Conservation (phyloP, 768 basidiomycete species). For the Amanita exitialis region DNA sequence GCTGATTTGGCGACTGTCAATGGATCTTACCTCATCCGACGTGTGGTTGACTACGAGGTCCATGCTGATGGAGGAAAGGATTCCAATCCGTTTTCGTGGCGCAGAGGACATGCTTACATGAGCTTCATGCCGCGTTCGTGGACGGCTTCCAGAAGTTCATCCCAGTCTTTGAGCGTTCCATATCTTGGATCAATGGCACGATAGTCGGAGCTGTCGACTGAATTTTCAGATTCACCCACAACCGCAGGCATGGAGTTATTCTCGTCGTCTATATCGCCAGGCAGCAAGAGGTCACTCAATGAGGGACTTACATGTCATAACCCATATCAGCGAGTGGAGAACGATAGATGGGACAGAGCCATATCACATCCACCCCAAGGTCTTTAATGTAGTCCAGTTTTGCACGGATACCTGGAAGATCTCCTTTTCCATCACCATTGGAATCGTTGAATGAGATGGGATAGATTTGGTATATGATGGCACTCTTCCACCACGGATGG, state of each 20-base stretch:
- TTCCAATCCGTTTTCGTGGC: neutral
- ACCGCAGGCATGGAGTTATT: neutral
- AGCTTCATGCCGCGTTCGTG: constrained; percentile 64
- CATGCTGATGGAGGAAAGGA: constrained; percentile 35
- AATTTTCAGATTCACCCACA: neutral
- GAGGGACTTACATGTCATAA: constrained; percentile 44
- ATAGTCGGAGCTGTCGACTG: constrained; percentile 46
- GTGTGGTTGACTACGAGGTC: constrained; percentile 73
- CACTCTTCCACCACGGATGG: constrained; percentile 47
- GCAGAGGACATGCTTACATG: constrained; percentile 30
- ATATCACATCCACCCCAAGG: constrained; percentile 58
- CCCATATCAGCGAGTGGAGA: constrained; percentile 67
- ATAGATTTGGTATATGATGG: constrained; percentile 59
- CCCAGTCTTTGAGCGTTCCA: constrained; percentile 55
- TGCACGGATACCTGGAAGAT: constrained; percentile 52
- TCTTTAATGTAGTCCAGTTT: constrained; percentile 63
- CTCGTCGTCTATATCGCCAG: neutral
- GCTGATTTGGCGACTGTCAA: neutral
- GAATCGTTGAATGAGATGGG: constrained; percentile 63
- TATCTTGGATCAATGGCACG: constrained; percentile 52
- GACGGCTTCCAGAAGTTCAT: constrained; percentile 37
- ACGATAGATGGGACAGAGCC: constrained; percentile 65
- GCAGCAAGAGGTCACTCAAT: neutral
- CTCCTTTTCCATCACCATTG: constrained; percentile 63
- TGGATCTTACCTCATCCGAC: constrained; percentile 42